Evolutionary conservation across 441 rosid genomes (phyloP).

Genomic region (Rhodomyrtus psidioides): DNA sequence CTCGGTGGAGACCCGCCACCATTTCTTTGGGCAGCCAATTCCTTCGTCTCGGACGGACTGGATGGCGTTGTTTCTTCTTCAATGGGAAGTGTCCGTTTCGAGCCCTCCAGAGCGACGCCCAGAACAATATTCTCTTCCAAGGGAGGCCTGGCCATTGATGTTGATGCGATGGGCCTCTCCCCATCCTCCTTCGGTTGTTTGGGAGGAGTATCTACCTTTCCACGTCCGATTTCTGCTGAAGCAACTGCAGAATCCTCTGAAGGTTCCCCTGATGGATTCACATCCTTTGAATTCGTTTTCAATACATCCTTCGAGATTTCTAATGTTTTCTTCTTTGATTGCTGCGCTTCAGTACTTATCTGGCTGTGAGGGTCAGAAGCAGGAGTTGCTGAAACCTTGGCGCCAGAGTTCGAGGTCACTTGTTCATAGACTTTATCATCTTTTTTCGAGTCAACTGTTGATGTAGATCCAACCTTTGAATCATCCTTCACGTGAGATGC

Average conservation of each 20-base stretch:
- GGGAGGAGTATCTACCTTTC: background rate
- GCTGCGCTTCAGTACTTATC: background rate
- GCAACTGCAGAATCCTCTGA: background rate
- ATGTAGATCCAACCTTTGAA: conserved; percentile 18
- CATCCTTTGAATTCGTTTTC: background rate
- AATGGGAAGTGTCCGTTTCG: conserved; percentile 77
- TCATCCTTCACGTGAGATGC: conserved; percentile 20
- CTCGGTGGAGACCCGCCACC: conserved; percentile 4
- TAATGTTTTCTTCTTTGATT: background rate
- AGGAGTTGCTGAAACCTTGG: background rate
- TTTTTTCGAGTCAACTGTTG: conserved; percentile 21
- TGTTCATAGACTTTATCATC: conserved; percentile 21
- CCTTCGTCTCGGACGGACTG: conserved; percentile 38
- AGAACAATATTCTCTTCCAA: conserved; percentile 85
- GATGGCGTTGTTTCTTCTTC: conserved; percentile 52
- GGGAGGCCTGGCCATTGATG: conserved; percentile 27
- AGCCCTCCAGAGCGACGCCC: conserved; percentile 84
- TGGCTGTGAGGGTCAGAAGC: background rate
- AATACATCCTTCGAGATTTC: background rate
- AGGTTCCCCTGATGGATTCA: background rate
- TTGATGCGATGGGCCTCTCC: conserved; percentile 21
- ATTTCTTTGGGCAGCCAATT: conserved; percentile 34
- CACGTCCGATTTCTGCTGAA: conserved; percentile 7
- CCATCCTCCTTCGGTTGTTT: conserved; percentile 27
- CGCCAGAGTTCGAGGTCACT: background rate